Evolutionary conservation across 345 rosid genomes (phyloP), one percentile per base, ranked within the genome.

Genomic region (Rhodamnia argentea): DNA sequence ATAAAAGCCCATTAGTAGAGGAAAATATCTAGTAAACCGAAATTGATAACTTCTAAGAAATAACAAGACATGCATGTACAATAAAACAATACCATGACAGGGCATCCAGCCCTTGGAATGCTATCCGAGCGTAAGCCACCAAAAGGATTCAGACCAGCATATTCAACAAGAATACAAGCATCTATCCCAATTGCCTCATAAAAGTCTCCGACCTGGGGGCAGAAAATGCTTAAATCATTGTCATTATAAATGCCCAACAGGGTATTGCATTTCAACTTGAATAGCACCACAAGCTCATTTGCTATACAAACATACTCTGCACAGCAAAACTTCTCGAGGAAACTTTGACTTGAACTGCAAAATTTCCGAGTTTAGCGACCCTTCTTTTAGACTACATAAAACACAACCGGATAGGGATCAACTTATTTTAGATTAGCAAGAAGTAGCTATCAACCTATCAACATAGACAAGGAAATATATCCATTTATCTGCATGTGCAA

Each of bases 101-200:
- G 99, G 88, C 99, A 97, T 84, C 99, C 99, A 90, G 99, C 99
- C 91, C 92, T 94, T 16, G 99, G 99, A 87, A 94, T 88, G 85
- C 95, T 95, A 86, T 95, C 99, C 6, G 97, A 89, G 52, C 98
- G 97, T 87, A 94, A 86, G 88, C 98, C 99, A 83, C 99, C 99
- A 90, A 95, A 95, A 82, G 99, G 99, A 92, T 97, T 97, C 82
- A 97, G 86, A 90, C 99, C 99, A 89, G 99, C 99, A 91, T 91
- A 93, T 89, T 97, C 99, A 84, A 97, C 99, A 50, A 97, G 96
- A 87, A 97, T 88, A 88, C 99, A 97, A 53, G 99, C 99, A 94
- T 97, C 99, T 86, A 97, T 94, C 85, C 99, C 99, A 78, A 97
- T 90, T 84, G 99, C 94, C 89, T 97, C 99, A 89, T 96, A 97